Evolutionary conservation across 78 protist genomes (phyloP).

Genomic region (Dictyostelium purpureum): DNA sequence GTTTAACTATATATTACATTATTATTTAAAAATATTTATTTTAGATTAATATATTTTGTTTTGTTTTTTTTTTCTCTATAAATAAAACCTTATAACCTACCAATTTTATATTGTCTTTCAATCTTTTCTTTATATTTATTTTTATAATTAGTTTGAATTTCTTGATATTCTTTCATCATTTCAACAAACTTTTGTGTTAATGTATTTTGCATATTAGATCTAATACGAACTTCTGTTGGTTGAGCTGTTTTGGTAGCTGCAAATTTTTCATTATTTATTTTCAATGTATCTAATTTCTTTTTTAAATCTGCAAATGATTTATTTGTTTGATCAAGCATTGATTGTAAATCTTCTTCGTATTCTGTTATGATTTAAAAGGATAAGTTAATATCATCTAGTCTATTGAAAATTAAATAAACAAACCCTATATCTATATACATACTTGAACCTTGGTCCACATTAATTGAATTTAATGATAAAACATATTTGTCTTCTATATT

Average conservation of each 20-base stretch:
- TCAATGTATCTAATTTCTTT: slow-evolving; percentile 75
- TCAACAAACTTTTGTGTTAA: slow-evolving; percentile 86
- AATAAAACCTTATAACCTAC: neutral
- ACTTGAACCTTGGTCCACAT: slow-evolving; percentile 80
- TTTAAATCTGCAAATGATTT: slow-evolving; percentile 69
- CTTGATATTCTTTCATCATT: slow-evolving; percentile 88
- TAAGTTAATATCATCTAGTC: neutral
- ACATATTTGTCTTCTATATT: slow-evolving; percentile 72
- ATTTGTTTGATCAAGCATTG: slow-evolving; percentile 76
- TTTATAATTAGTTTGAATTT: slow-evolving; percentile 84
- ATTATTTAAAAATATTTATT: neutral
- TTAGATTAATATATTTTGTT: neutral
- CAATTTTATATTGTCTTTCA: slow-evolving; percentile 87
- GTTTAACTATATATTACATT: slow-evolving; percentile 85
- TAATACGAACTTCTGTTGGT: slow-evolving; percentile 76
- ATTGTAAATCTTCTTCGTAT: slow-evolving; percentile 73
- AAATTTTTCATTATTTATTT: slow-evolving; percentile 52
- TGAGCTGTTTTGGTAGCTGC: slow-evolving; percentile 14
- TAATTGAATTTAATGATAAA: slow-evolving; percentile 65
- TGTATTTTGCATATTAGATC: slow-evolving; percentile 80
- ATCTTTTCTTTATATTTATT: slow-evolving; percentile 84
- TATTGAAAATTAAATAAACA: neutral
- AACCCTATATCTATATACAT: neutral
- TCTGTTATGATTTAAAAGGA: neutral
- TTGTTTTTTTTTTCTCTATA: neutral